A percentile compares a stretch with the other conserved stretches of the same genome.
These are phyloP conservation scores for Lactarius sp. DNA, from an alignment of 768 basidiomycete genomes.

Conservation along the genomic window DNA sequence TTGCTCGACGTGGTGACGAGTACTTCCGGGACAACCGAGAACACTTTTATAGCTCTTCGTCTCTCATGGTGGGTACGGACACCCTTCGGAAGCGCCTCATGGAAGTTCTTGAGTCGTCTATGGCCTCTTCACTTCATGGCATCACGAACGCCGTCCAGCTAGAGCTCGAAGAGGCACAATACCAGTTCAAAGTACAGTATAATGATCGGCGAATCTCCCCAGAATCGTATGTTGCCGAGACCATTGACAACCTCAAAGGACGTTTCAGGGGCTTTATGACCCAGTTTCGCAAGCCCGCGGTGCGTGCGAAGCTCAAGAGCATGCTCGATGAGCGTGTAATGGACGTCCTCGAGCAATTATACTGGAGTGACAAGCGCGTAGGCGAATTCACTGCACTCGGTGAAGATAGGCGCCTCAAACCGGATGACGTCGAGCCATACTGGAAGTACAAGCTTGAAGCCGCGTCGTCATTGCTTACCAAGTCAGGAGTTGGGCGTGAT, in stretches of 20 bases:
- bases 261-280: slow-evolving; percentile 82
- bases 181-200: slow-evolving; percentile 99
- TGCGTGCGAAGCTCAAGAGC: slow-evolving; percentile 81
- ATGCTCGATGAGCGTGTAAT: slow-evolving; percentile 97
- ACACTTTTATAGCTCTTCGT: slow-evolving; percentile 54
- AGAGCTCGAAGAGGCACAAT: slow-evolving; percentile 93
- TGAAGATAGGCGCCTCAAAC: slow-evolving; percentile 61
- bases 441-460: slow-evolving; percentile 98
- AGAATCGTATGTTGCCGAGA: slow-evolving; percentile 97
- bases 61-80: slow-evolving; percentile 86
- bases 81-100: slow-evolving; percentile 87
- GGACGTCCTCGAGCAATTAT: slow-evolving; percentile 94
- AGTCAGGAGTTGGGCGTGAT: slow-evolving; percentile 92
- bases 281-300: slow-evolving; percentile 84
- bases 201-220: slow-evolving; percentile 93
- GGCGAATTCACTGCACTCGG: slow-evolving; percentile 68
- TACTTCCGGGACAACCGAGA: slow-evolving; percentile 64
- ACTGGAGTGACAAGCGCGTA: slow-evolving; percentile 90
- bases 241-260: slow-evolving; percentile 86
- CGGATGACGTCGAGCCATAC: slow-evolving; percentile 78
- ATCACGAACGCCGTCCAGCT: slow-evolving; percentile 97
- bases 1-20: slow-evolving; percentile 56
- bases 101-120: slow-evolving; percentile 96
- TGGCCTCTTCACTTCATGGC: slow-evolving; percentile 92
- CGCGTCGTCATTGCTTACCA: slow-evolving; percentile 87